Evolutionary conservation across 306 rosid genomes (phyloP), one percentile per base, ranked within the genome.

Genomic region (Rosa multiflora): DNA sequence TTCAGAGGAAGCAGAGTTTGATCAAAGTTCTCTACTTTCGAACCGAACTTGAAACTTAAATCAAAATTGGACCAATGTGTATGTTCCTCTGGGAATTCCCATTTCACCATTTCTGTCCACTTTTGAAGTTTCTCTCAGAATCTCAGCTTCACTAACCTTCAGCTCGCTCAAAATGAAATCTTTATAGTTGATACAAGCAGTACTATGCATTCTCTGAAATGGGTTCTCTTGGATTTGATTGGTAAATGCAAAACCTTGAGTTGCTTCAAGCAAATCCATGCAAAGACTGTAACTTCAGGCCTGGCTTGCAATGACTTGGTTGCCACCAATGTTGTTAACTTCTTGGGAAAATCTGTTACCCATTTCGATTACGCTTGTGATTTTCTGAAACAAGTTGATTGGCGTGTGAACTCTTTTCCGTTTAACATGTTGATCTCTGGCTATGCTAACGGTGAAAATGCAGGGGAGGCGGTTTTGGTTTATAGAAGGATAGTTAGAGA

Each of bases 381-480:
- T 79, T 88, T 86, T 86, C 74, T 91, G 77, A 90, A 87, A 84
- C 97, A 94, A 15, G 70, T 78, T 81, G 91, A 84, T 82, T 85
- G 88, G 83, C 83, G 88, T 40, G 78, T 85, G 51, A 88, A 84
- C 83, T 87, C 97, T 53, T 90, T 93, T 78, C 93, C 97, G 11
- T 90, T 80, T 74, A 94, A 94, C 81, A 56, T 74, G 53, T 32
- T 91, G 35, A 86, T 94, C 72, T 81, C 88, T 64, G 81, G 87
- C 44, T 85, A 83, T 74, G 86, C 77, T 12, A 63, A 40, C 20
- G 46, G 89, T 40, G 84, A 84, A 8, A 58, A 21, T 39, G 89
- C 95, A 2, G 70, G 85, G 79, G 77, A 67, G 72, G 93, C 88
- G 6, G 67, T 87, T 67, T 56, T 48, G 79, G 82, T 61, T 5